Evolutionary conservation across 2,329 filamentous ascomycete genomes (phyloP).

Genomic region (Ophiognomonia clavigignenti-juglandacearum): DNA sequence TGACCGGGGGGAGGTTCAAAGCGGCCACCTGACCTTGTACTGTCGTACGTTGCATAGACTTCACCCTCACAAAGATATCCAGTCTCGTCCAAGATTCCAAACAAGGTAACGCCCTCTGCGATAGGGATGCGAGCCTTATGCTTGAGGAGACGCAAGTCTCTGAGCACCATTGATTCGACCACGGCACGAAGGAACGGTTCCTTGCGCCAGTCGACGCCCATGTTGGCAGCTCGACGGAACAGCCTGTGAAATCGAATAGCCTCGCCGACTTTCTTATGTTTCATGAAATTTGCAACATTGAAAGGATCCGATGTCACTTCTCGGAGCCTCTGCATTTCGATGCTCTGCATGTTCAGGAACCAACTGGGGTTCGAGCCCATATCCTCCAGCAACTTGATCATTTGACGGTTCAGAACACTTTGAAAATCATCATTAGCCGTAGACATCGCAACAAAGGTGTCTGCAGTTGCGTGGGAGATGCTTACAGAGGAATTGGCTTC

Average conservation of each 20-base stretch:
- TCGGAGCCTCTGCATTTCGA: constrained; percentile 57
- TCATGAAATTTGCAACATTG: constrained; percentile 64
- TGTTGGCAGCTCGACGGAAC: constrained; percentile 51
- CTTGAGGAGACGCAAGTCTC: constrained; percentile 69
- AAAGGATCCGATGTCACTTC: constrained; percentile 50
- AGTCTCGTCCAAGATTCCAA: constrained; percentile 82
- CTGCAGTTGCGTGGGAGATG: no score
- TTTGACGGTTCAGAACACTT: constrained; percentile 72
- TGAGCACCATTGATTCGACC: constrained; percentile 66
- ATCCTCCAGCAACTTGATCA: constrained; percentile 85
- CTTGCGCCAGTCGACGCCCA: constrained; percentile 60
- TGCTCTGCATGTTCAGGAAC: constrained; percentile 61
- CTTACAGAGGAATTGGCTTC: constrained; percentile 61
- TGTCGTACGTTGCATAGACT: constrained; percentile 60
- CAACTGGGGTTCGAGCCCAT: constrained; percentile 53
- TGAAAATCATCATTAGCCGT: no score
- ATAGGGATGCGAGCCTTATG: constrained; percentile 74
- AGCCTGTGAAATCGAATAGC: constrained; percentile 57
- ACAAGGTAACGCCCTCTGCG: constrained; percentile 65
- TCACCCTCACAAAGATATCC: constrained; percentile 61
- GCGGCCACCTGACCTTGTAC: neutral
- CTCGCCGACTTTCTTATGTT: constrained; percentile 55
- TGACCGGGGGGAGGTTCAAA: constrained; percentile 23
- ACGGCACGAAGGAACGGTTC: constrained; percentile 67
- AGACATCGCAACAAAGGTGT: no score